Percentiles rank a stretch among this genome's conserved stretches.
phyloP scores from a whole-genome alignment of 2,329 filamentous ascomycete species.

The Blastomyces emzantsi region DNA sequence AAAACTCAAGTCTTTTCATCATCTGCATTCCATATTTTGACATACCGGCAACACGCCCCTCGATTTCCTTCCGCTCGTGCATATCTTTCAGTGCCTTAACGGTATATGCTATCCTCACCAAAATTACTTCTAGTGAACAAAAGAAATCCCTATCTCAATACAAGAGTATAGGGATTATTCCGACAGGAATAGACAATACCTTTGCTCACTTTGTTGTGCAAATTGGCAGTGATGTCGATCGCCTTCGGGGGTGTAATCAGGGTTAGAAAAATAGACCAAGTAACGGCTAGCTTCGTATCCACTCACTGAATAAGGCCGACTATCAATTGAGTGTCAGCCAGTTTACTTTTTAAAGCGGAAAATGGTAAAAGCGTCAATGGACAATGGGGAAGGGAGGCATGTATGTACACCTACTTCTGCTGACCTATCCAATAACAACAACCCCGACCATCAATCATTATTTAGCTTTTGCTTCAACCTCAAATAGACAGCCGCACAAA shows the following conservation, averaged over 20 bases:
- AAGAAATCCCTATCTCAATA: not conserved
- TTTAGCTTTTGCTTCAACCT: not conserved
- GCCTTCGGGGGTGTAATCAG: slow-evolving; percentile 27
- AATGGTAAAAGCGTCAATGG: not conserved
- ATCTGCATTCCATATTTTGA: not conserved
- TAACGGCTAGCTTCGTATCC: too few relatives aligned
- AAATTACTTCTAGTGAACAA: not conserved
- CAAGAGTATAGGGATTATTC: not conserved
- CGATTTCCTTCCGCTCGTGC: slow-evolving; percentile 51
- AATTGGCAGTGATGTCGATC: slow-evolving; percentile 51
- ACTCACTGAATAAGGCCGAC: slow-evolving; percentile 47
- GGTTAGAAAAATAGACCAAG: not conserved
- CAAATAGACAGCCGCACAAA: not conserved
- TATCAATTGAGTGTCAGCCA: slow-evolving; percentile 18
- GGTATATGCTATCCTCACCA: slow-evolving; percentile 41
- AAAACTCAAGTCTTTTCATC: not conserved
- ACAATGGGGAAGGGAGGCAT: not conserved
- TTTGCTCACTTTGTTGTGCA: slow-evolving; percentile 54
- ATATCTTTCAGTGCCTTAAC: slow-evolving; percentile 55
- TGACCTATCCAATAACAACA: slow-evolving; percentile 5
- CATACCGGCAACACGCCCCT: slow-evolving; percentile 47
- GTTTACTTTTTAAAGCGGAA: not conserved
- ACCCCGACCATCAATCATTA: not conserved
- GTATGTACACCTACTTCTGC: slow-evolving; percentile 4
- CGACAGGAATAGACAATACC: slow-evolving; percentile 23